These are phyloP conservation scores for Pueraria montana DNA, from an alignment of 306 rosid species.

Conservation along the genomic window DNA sequence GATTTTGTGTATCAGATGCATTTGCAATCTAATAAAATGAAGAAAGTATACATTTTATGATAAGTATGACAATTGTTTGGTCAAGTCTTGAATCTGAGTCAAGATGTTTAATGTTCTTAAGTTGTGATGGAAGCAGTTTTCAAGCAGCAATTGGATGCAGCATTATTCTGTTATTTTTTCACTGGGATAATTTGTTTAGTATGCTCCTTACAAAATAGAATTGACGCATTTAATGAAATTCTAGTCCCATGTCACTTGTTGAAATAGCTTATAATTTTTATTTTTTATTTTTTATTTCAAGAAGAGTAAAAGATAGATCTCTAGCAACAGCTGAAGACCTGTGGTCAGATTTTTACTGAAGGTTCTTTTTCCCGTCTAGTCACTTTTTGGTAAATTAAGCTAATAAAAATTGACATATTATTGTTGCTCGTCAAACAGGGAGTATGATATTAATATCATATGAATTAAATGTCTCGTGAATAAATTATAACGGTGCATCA, in stretches of 20 bases:
- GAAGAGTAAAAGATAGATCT: background rate
- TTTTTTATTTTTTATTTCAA: background rate
- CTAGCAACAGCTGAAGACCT: background rate
- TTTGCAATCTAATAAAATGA: background rate
- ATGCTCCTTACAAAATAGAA: background rate
- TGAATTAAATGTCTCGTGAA: background rate
- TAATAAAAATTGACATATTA: background rate
- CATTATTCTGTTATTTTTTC: background rate
- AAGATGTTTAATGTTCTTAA: background rate
- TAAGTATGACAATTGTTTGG: background rate
- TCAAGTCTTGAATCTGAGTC: conserved; percentile 4
- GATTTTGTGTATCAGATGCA: conserved; percentile 23
- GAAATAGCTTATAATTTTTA: background rate
- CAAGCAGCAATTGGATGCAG: background rate
- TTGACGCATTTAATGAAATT: conserved; percentile 13
- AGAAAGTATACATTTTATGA: conserved; percentile 13
- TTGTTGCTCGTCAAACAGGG: background rate
- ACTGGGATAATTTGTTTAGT: background rate
- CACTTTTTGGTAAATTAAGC: background rate
- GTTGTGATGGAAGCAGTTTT: conserved; percentile 6
- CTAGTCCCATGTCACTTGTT: background rate
- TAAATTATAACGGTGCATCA: background rate
- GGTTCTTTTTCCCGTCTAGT: background rate
- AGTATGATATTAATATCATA: background rate
- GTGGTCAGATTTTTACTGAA: background rate